These are phyloP conservation scores for Pouteria campechiana DNA, from an alignment of 179 eudicot species.

Conservation along the genomic window DNA sequence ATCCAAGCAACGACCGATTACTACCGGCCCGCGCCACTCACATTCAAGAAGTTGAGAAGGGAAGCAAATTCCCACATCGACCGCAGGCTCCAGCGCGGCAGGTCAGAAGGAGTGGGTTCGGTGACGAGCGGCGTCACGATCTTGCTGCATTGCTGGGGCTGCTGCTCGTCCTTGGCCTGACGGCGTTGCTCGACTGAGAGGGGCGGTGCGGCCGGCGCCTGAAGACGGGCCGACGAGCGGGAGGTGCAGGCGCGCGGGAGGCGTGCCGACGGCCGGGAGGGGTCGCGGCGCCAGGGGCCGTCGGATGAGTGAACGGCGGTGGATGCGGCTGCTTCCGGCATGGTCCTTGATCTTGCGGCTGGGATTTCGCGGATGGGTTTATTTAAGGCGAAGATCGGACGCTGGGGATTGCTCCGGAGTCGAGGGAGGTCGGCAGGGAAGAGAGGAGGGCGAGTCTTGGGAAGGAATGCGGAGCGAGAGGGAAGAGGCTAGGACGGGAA, in stretches of 20 bases:
- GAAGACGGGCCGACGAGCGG: slow-evolving; percentile 47
- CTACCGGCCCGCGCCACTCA: slow-evolving; percentile 19
- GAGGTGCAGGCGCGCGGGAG: slow-evolving; percentile 85
- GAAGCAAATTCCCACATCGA: slow-evolving; percentile 93
- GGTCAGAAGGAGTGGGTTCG: slow-evolving; percentile 36
- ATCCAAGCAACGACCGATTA: slow-evolving; percentile 2
- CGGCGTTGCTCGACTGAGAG: slow-evolving; percentile 24
- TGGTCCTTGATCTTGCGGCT: too few species aligned
- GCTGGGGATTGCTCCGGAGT: too few species aligned
- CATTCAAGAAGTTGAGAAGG: slow-evolving; percentile 70
- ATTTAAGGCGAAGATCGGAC: too few species aligned
- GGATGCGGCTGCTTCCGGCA: too few species aligned
- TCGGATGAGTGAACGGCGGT: too few species aligned
- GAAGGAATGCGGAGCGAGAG: too few species aligned
- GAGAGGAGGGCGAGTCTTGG: too few species aligned
- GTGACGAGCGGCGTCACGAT: slow-evolving; percentile 48
- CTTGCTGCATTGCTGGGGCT: slow-evolving; percentile 25
- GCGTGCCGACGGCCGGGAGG: slow-evolving; percentile 81
- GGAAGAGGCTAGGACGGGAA: too few species aligned
- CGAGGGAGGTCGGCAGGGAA: too few species aligned
- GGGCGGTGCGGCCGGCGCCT: slow-evolving; percentile 63
- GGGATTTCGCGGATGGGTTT: too few species aligned
- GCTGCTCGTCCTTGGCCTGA: slow-evolving; percentile 17
- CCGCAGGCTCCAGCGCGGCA: slow-evolving; percentile 59
- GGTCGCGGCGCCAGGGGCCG: too few species aligned